Evolutionary conservation across 169 alveolate species (phyloP).

Genomic region (Neospora caninum): DNA sequence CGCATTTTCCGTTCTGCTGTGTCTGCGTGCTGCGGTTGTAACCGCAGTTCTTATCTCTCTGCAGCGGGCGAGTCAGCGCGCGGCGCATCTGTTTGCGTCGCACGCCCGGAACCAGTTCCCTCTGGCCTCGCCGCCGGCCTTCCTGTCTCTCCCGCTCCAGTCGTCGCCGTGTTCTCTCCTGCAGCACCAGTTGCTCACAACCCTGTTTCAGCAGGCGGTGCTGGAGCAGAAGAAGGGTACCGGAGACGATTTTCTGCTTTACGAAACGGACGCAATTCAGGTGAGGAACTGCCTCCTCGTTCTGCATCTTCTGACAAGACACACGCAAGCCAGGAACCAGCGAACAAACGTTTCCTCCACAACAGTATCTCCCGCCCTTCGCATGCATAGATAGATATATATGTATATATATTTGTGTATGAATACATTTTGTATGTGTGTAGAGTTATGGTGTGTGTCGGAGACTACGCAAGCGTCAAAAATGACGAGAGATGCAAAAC

Average conservation of each 20-base stretch:
- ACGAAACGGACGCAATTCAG: not conserved
- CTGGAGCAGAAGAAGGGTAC: not conserved
- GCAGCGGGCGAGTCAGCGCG: not conserved
- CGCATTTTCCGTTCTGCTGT: not conserved
- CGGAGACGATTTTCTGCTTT: not conserved
- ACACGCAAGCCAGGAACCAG: too few relatives aligned
- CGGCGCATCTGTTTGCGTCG: not conserved
- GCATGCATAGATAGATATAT: not conserved
- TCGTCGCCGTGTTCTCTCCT: constrained; percentile 21
- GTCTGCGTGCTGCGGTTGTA: too few relatives aligned
- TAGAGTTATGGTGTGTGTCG: too few relatives aligned
- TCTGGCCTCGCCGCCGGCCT: not conserved
- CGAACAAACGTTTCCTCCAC: too few relatives aligned
- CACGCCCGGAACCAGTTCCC: not conserved
- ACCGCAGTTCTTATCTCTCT: not conserved
- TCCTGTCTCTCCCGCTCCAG: constrained; percentile 13
- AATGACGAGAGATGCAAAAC: too few relatives aligned
- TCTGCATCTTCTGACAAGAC: too few relatives aligned
- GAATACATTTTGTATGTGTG: not conserved
- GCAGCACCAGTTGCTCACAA: constrained; percentile 1
- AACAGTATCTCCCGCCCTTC: too few relatives aligned
- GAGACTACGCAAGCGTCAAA: too few relatives aligned
- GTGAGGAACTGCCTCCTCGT: not conserved
- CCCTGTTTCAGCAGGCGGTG: not conserved
- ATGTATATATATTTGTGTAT: not conserved